phyloP scores from a whole-genome alignment of 2,329 filamentous ascomycete species.

The Amylocarpus encephaloides region DNA sequence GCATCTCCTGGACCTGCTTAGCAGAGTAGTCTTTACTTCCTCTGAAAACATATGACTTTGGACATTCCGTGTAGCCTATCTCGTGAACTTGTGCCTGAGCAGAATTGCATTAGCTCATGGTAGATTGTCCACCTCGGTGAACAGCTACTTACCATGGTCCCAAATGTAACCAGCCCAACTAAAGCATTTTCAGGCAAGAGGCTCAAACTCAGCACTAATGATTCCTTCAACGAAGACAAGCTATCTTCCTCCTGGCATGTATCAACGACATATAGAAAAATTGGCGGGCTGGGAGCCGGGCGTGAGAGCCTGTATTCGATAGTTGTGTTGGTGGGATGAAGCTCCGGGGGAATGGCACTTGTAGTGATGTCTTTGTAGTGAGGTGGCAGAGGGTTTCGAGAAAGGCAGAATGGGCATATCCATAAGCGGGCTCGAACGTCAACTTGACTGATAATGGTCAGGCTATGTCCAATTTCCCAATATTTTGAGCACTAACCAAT shows the following conservation, averaged over 20 bases:
- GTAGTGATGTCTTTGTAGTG: conserved; percentile 88
- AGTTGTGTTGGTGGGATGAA: conserved; percentile 78
- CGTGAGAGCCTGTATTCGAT: conserved; percentile 80
- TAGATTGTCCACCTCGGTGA: not conserved
- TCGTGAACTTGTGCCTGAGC: conserved; percentile 86
- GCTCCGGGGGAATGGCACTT: conserved; percentile 74
- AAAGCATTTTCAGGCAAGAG: conserved; percentile 74
- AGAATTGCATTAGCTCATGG: not conserved
- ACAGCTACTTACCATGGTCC: conserved; percentile 74
- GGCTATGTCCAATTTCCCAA: conserved; percentile 5
- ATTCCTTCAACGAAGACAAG: conserved; percentile 75
- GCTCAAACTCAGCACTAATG: conserved; percentile 78
- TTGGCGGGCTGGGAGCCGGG: conserved; percentile 77
- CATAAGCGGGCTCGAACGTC: conserved; percentile 77
- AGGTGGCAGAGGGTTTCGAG: conserved; percentile 72
- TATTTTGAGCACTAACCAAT: conserved; percentile 59
- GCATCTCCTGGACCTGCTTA: conserved; percentile 99
- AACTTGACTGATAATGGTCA: conserved; percentile 55
- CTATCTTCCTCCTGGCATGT: conserved; percentile 86
- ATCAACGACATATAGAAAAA: conserved; percentile 83
- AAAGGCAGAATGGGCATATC: conserved; percentile 86
- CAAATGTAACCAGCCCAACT: conserved; percentile 79
- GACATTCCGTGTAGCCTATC: conserved; percentile 94
- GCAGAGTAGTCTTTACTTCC: conserved; percentile 97
- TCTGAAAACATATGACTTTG: conserved; percentile 97